A percentile compares a stretch with the other conserved stretches of the same genome.
Conservation (phyloP, 108 stramenopile genomes). For the Chaetoceros muelleri region DNA sequence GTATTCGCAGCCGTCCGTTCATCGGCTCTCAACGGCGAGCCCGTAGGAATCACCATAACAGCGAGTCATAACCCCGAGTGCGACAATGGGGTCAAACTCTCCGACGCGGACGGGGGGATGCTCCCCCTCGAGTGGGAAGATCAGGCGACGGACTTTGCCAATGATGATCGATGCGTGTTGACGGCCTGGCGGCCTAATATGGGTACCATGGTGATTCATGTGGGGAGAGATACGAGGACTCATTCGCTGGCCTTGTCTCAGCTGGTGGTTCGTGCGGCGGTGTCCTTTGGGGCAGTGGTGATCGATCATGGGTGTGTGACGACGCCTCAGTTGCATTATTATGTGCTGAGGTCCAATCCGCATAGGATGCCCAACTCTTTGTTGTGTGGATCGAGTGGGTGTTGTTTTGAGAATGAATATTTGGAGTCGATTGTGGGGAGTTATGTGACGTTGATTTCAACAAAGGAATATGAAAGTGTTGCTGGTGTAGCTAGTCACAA, state of each 20-base stretch:
- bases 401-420: slow-evolving; percentile 55
- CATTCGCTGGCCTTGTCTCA: slow-evolving; percentile 58
- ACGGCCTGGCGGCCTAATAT: slow-evolving; percentile 9
- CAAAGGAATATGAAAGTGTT: slow-evolving; percentile 9
- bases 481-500: slow-evolving; percentile 2
- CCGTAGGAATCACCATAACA: slow-evolving; percentile 93
- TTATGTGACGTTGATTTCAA: slow-evolving; percentile 46
- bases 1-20: slow-evolving; percentile 39
- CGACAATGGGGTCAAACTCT: slow-evolving; percentile 96
- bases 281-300: slow-evolving; percentile 48
- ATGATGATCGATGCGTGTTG: slow-evolving; percentile 23
- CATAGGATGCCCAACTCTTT: slow-evolving; percentile 27
- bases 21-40: slow-evolving; percentile 20
- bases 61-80: slow-evolving; percentile 90
- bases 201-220: slow-evolving; percentile 23
- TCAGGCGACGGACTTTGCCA: slow-evolving; percentile 54
- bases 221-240: slow-evolving; percentile 85
- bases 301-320: slow-evolving; percentile 81
- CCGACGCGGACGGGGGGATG: slow-evolving; percentile 91
- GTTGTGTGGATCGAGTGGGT: neutral
- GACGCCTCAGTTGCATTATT: slow-evolving; percentile 92
- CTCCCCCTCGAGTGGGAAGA: slow-evolving; percentile 68
- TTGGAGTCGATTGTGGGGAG: slow-evolving; percentile 58
- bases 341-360: slow-evolving; percentile 72
- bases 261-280: slow-evolving; percentile 43